Conservation (phyloP, 2,329 filamentous ascomycete genomes). For the Aspergillus quadrilineatus region DNA sequence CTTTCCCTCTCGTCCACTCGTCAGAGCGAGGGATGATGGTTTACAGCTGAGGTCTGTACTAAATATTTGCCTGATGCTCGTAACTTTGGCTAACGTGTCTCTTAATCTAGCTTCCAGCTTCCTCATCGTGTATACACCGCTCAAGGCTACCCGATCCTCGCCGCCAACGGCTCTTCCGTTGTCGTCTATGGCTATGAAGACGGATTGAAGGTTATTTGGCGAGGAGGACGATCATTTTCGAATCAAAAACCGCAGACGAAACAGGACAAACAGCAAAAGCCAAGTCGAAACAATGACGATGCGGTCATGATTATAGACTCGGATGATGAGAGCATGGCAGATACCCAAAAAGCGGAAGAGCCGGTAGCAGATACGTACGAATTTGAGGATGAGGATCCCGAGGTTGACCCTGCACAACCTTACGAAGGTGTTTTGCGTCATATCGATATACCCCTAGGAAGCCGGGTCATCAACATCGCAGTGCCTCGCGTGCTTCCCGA, state of each 20-base stretch:
- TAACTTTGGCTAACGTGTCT: constrained; percentile 11
- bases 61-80: not conserved
- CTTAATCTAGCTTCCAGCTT: constrained; percentile 55
- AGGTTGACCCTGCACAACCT: constrained; percentile 57
- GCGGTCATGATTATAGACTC: constrained; percentile 57
- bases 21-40: constrained; percentile 40
- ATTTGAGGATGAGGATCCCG: constrained; percentile 55
- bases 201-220: constrained; percentile 61
- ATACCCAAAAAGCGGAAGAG: constrained; percentile 24
- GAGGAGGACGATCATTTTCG: constrained; percentile 55
- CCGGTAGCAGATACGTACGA: constrained; percentile 31
- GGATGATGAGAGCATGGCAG: constrained; percentile 52
- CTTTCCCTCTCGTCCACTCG: constrained; percentile 38
- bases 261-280: constrained; percentile 25
- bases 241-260: constrained; percentile 26
- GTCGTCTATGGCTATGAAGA: constrained; percentile 60
- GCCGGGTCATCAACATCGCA: constrained; percentile 54
- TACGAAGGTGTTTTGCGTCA: constrained; percentile 56
- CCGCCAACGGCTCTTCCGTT: constrained; percentile 62
- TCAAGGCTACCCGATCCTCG: constrained; percentile 57
- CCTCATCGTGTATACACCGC: constrained; percentile 58
- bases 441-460: constrained; percentile 55
- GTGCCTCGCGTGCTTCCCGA: constrained; percentile 47
- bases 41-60: constrained; percentile 43
- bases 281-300: constrained; percentile 36